Percentiles rank a stretch among this genome's conserved stretches.
Conservation (phyloP, 495 filamentous ascomycete species). For the Opeltia flavorubescens region DNA sequence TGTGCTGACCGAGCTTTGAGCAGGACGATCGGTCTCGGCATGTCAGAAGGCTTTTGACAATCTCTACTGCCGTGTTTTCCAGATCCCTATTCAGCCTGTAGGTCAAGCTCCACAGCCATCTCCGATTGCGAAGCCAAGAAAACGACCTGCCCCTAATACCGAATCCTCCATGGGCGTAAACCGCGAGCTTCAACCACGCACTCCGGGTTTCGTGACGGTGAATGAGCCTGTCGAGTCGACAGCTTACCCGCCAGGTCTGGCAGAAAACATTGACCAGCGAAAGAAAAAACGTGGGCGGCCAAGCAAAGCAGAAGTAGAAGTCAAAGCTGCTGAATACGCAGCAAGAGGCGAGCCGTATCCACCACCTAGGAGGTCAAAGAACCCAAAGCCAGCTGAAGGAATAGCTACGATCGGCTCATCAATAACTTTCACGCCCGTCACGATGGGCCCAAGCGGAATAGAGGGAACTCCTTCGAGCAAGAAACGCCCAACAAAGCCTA, state of each 20-base stretch:
- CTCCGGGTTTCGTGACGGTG: conserved; percentile 15
- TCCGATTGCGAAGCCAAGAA: conserved; percentile 10
- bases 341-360: conserved; percentile 37
- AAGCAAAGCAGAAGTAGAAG: conserved; percentile 41
- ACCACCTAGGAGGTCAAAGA: conserved; percentile 20
- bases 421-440: conserved; percentile 1
- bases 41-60: conserved; percentile 22
- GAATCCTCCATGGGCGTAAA: conserved; percentile 1
- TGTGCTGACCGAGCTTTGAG: conserved; percentile 2
- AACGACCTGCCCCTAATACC: conserved; percentile 11
- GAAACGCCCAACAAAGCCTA: background rate
- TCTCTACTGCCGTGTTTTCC: conserved; percentile 8
- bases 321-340: conserved; percentile 36
- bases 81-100: background rate
- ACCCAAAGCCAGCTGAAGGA: conserved; percentile 10
- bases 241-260: conserved; percentile 8
- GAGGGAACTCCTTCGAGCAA: conserved; percentile 4
- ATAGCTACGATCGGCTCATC: background rate
- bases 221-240: conserved; percentile 15
- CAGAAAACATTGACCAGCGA: conserved; percentile 24
- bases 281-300: conserved; percentile 49
- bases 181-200: conserved; percentile 16
- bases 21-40: conserved; percentile 30
- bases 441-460: conserved; percentile 2
- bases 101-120: conserved; percentile 5